Percentiles rank a stretch among this genome's conserved stretches.
phyloP scores from a whole-genome alignment of 208 protist genomes.

The Kentomonas sorsogonicus region DNA sequence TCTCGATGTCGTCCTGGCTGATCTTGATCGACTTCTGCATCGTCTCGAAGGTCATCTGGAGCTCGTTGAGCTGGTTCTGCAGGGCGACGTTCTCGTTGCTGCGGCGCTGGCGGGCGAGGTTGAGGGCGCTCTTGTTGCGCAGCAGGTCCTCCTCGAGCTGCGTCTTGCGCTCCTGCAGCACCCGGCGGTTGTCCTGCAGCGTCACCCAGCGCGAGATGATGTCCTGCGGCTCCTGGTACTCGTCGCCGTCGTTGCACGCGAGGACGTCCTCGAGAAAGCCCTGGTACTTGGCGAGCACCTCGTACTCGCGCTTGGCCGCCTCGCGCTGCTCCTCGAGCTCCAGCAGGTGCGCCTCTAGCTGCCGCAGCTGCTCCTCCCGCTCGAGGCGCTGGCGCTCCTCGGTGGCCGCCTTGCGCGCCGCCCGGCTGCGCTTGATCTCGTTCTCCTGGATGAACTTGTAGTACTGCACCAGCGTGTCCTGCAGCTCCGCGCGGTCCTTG shows the following conservation, averaged over 20 bases:
- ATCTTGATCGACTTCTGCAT: conserved; percentile 86
- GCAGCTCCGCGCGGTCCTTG: conserved; percentile 70
- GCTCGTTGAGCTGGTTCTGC: conserved; percentile 87
- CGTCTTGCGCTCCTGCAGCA: conserved; percentile 86
- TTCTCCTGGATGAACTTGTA: conserved; percentile 94
- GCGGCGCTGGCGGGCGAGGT: conserved; percentile 66
- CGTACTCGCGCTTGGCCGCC: conserved; percentile 46
- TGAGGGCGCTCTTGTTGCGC: conserved; percentile 82
- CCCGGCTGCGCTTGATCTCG: conserved; percentile 86
- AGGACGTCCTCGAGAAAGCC: conserved; percentile 88
- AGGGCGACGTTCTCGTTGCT: conserved; percentile 85
- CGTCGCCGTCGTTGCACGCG: conserved; percentile 82
- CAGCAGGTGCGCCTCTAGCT: conserved; percentile 48
- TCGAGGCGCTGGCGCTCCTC: conserved; percentile 84
- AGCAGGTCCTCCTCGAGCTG: conserved; percentile 87
- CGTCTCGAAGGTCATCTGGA: conserved; percentile 76
- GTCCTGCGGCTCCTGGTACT: conserved; percentile 88
- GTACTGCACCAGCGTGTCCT: conserved; percentile 90
- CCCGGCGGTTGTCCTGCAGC: conserved; percentile 87
- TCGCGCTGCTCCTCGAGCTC: conserved; percentile 57
- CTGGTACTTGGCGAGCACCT: conserved; percentile 79
- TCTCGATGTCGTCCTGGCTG: conserved; percentile 85
- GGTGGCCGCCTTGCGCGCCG: conserved; percentile 78
- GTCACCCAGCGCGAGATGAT: conserved; percentile 90
- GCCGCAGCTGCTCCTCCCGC: conserved; percentile 73